Base-by-base conservation (phyloP, 257 asterid species). In the Striga asiatica region DNA sequence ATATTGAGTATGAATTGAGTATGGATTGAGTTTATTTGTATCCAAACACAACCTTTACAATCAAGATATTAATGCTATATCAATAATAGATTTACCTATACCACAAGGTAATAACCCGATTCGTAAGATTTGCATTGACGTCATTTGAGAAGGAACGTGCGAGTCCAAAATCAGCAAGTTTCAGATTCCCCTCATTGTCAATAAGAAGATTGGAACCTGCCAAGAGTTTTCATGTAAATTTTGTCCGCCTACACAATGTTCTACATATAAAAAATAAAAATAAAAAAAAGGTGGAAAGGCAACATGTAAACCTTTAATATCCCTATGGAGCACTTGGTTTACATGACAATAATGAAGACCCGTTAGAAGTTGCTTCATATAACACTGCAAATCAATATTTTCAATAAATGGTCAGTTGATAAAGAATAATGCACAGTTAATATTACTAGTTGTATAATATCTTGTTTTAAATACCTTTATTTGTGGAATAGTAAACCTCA, bases 301-400 rank as follows among this genome's bases (percentile, higher is more conserved):
- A n/a, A n/a, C 24, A 41, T 16, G 54, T 28, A 65, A 28, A 89
- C 97, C 97, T 89, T 89, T 89, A 54, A 89, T 86, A 67, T 86
- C 98, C 74, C 98, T 76, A 77, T 89, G 98, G 70, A 89, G 98
- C 65, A 89, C 96, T 69, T 89, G 96, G 75, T 89, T 83, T 51
- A 80, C 73, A 51, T 89, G 98, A 66, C 98, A 89, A 61, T 89
- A 89, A 69, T 89, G 91, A 57, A 89, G 98, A 55, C 98, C 98
- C 12, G 89, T 86, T 60, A 89, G 86, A 56, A 89, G 80, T 71
- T 89, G 98, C 83, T 61, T 86, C 98, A 89, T 89, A 74, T 86
- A 89, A 73, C 96, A 89, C 98, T 89, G 81, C 29, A 70, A 72
- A 69, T 17, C 29, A 58, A 70, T 18, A 53, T 20, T 16, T 27